phyloP scores from a whole-genome alignment of 106 monocot species.

The Allium sativum region DNA sequence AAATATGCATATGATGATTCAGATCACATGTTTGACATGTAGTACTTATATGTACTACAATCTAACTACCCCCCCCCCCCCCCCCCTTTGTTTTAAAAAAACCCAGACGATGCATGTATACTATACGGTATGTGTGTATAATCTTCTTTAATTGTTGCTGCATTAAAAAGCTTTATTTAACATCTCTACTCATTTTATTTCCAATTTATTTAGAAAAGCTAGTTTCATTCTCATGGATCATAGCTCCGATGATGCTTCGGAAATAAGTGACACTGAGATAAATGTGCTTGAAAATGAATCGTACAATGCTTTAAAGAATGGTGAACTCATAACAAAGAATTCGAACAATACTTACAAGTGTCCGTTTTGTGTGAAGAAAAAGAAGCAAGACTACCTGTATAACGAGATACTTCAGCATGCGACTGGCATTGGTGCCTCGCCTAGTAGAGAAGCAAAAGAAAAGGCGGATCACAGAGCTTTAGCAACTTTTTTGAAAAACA shows the following conservation, averaged over 20 bases:
- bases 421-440: constrained; percentile 26
- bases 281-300: constrained; percentile 18
- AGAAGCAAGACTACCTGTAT: constrained; percentile 41
- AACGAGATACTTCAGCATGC: constrained; percentile 64
- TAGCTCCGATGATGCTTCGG: constrained; percentile 20
- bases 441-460: constrained; percentile 23
- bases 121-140: too few relatives aligned
- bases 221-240: background rate
- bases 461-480: constrained; percentile 57
- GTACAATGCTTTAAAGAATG: constrained; percentile 15
- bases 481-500: constrained; percentile 35
- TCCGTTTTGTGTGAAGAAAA: constrained; percentile 46
- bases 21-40: too few relatives aligned
- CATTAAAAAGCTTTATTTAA: too few relatives aligned
- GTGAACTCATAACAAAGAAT: constrained; percentile 10
- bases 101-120: too few relatives aligned
- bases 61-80: too few relatives aligned
- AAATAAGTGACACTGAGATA: constrained; percentile 37
- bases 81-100: too few relatives aligned
- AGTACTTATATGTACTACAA: too few relatives aligned
- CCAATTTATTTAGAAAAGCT: too few relatives aligned
- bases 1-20: too few relatives aligned
- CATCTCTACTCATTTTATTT: too few relatives aligned
- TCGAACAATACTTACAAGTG: constrained; percentile 30
- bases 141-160: too few relatives aligned